phyloP scores from a whole-genome alignment of 2,329 filamentous ascomycete species.

The Alternaria brassicicola region DNA sequence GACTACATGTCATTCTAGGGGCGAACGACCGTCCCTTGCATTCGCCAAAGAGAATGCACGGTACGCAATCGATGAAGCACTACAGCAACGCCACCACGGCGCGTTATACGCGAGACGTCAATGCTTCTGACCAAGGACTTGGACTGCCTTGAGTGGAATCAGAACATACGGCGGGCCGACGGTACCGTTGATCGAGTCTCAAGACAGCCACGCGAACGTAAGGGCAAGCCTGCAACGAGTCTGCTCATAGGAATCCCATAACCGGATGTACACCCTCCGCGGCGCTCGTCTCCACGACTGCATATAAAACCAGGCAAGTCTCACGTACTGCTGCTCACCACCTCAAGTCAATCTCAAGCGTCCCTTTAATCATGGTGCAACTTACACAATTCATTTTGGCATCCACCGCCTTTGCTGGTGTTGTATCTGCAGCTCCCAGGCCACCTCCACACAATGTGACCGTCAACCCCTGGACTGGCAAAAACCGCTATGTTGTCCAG shows the following conservation, averaged over 20 bases:
- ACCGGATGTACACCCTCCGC: slow-evolving; percentile 3
- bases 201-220: neutral
- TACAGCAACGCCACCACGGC: slow-evolving; percentile 2
- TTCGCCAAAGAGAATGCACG: neutral
- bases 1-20: slow-evolving; percentile 9
- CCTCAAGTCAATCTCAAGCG: neutral
- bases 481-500: slow-evolving; percentile 30
- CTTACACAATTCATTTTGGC: slow-evolving; percentile 32
- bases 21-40: slow-evolving; percentile 13
- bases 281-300: neutral
- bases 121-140: slow-evolving; percentile 16
- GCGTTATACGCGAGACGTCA: slow-evolving; percentile 1
- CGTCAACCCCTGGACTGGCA: slow-evolving; percentile 31
- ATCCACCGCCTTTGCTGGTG: slow-evolving; percentile 25
- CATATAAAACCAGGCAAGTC: slow-evolving; percentile 14
- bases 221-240: slow-evolving; percentile 6
- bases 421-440: slow-evolving; percentile 23
- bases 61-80: slow-evolving; percentile 1
- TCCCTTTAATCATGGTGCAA: slow-evolving; percentile 30
- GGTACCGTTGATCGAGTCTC: slow-evolving; percentile 16
- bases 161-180: slow-evolving; percentile 19
- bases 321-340: slow-evolving; percentile 2
- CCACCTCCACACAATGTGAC: slow-evolving; percentile 15
- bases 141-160: neutral
- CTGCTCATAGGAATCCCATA: slow-evolving; percentile 8